Percentiles rank a stretch among this genome's conserved stretches.
phyloP scores from a whole-genome alignment of 106 monocot genomes.

The Dendrobium nobile region DNA sequence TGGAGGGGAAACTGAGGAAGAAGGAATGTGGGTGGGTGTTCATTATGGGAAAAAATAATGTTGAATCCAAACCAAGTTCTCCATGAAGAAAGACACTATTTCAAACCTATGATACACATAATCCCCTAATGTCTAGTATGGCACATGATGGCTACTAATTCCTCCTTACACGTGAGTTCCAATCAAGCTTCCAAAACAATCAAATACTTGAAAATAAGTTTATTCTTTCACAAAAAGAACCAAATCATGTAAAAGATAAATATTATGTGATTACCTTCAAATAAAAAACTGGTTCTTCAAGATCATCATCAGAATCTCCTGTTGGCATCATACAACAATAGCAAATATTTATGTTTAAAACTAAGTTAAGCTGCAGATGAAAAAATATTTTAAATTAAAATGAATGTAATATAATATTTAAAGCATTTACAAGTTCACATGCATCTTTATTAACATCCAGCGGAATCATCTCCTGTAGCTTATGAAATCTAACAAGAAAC shows the following conservation, averaged over 20 bases:
- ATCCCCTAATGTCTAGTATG: background rate
- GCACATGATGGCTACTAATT: background rate
- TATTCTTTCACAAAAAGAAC: background rate
- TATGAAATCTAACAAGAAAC: conserved; percentile 47
- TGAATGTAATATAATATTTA: background rate
- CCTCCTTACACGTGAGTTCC: background rate
- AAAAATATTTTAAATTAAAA: background rate
- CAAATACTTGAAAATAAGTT: background rate
- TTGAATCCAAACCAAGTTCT: background rate
- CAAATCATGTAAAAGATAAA: background rate
- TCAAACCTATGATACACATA: background rate
- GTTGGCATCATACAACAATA: background rate
- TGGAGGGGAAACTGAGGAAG: background rate
- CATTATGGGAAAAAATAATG: background rate
- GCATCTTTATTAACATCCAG: conserved; percentile 30
- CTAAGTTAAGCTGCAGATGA: background rate
- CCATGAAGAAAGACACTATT: background rate
- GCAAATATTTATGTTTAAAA: background rate
- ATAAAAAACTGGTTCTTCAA: conserved; percentile 67
- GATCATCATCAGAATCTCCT: conserved; percentile 49
- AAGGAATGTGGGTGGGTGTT: background rate
- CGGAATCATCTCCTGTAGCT: conserved; percentile 76
- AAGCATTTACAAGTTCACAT: conserved; percentile 12
- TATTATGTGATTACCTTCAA: conserved; percentile 35
- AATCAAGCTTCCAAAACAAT: background rate